Evolutionary conservation across 306 rosid species (phyloP).

Genomic region (Casuarina equisetifolia): DNA sequence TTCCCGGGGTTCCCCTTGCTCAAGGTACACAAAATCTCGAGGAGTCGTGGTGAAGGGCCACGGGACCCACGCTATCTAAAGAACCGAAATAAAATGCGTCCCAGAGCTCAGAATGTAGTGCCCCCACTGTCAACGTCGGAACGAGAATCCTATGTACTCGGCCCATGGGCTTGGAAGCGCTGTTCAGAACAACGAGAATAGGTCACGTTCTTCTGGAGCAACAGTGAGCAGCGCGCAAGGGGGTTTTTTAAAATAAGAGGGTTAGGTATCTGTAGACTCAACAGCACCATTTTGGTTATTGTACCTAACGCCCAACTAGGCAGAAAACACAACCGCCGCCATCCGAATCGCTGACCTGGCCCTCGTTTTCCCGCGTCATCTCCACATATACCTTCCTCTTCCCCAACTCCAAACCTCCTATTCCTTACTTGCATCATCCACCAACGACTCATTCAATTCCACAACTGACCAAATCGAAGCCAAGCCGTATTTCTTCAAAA

Average conservation of each 20-base stretch:
- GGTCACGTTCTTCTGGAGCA: too few relatives aligned
- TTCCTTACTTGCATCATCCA: slow-evolving; percentile 41
- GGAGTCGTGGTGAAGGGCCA: too few relatives aligned
- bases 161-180: not conserved
- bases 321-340: slow-evolving; percentile 18
- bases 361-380: slow-evolving; percentile 62
- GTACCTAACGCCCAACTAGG: not conserved
- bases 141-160: slow-evolving; percentile 30
- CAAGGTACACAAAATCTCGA: not conserved
- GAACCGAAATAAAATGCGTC: not conserved
- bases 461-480: not conserved
- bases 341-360: slow-evolving; percentile 24
- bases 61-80: not conserved
- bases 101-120: not conserved
- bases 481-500: not conserved
- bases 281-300: not conserved
- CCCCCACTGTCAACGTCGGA: slow-evolving; percentile 2
- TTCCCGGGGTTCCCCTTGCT: slow-evolving; percentile 10
- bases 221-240: too few relatives aligned
- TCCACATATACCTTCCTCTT: slow-evolving; percentile 42
- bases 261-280: too few relatives aligned
- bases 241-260: too few relatives aligned
- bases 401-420: slow-evolving; percentile 39
- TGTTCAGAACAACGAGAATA: too few relatives aligned
- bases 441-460: slow-evolving; percentile 44